Conservation (phyloP, 2,329 filamentous ascomycete species). For the Aspergillus sp. region DNA sequence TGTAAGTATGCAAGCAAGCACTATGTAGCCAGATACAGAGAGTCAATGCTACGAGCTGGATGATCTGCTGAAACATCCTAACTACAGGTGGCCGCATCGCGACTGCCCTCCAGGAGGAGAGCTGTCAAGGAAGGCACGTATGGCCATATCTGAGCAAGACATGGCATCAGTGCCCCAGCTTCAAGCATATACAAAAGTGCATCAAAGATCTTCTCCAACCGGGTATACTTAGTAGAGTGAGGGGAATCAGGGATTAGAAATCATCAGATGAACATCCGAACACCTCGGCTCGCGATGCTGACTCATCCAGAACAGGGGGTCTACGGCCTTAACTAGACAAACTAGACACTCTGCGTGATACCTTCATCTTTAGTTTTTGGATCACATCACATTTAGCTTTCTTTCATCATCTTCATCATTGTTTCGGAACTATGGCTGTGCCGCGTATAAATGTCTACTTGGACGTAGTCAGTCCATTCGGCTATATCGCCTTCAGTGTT, state of each 20-base stretch:
- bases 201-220: too few relatives aligned
- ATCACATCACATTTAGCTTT: background rate
- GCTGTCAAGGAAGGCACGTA: background rate
- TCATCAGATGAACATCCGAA: constrained; percentile 5
- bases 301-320: constrained; percentile 3
- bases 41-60: background rate
- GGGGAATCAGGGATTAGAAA: constrained; percentile 3
- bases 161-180: background rate
- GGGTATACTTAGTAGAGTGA: background rate
- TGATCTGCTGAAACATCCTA: background rate
- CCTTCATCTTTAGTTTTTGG: background rate
- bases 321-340: background rate
- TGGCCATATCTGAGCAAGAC: background rate
- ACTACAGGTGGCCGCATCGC: background rate
- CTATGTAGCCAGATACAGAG: background rate
- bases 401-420: background rate
- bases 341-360: background rate
- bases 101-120: background rate
- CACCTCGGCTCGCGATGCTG: constrained; percentile 12
- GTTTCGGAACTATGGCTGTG: constrained; percentile 40
- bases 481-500: constrained; percentile 60
- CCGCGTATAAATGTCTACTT: constrained; percentile 59
- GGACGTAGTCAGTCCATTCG: constrained; percentile 63
- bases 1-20: background rate
- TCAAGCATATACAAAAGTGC: too few relatives aligned